A percentile compares a stretch with the other conserved stretches of the same genome.
These are phyloP conservation scores for Fusarium transvaalense DNA, from an alignment of 2,329 filamentous ascomycete species.

Conservation along the genomic window DNA sequence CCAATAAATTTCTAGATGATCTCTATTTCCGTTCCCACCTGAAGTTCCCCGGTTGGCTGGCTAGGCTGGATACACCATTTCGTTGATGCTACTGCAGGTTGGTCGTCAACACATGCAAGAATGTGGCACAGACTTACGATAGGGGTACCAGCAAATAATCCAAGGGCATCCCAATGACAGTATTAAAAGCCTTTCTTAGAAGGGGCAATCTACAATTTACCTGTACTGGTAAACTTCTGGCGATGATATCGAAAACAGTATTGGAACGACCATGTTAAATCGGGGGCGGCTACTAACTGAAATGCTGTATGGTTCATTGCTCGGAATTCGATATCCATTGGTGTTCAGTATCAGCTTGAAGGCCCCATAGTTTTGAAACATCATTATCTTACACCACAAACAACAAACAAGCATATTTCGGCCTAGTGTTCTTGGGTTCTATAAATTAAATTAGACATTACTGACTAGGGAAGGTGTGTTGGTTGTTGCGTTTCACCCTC, in stretches of 20 bases:
- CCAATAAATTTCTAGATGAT: too few relatives aligned
- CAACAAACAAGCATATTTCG: too few relatives aligned
- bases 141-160: background rate
- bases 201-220: background rate
- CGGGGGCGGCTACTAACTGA: background rate
- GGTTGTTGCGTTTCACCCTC: background rate
- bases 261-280: background rate
- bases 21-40: too few relatives aligned
- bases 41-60: too few relatives aligned
- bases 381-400: too few relatives aligned
- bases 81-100: background rate
- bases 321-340: background rate
- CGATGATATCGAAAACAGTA: background rate
- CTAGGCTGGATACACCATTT: too few relatives aligned
- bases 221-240: background rate
- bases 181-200: background rate
- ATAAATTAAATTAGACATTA: background rate
- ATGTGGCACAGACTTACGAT: background rate
- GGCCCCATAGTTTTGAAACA: too few relatives aligned
- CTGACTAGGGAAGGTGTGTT: background rate
- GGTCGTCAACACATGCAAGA: background rate
- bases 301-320: background rate
- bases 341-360: background rate
- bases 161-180: background rate
- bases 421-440: background rate